Conservation (phyloP, 352 stramenopile species). For the Phytopythium cucurbitacearum region DNA sequence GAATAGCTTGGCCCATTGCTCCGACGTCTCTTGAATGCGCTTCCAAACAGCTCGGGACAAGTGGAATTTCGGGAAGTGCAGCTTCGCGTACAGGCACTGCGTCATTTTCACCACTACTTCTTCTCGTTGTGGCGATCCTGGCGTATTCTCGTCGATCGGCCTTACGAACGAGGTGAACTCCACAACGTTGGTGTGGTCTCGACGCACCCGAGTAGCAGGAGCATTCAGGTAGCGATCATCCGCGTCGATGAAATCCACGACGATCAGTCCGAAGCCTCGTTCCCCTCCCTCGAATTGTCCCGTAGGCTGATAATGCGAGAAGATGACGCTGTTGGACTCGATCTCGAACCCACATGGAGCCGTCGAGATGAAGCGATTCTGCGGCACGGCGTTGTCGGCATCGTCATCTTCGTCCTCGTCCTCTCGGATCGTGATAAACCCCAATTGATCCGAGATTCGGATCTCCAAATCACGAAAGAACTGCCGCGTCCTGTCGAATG, state of each 20-base stretch:
- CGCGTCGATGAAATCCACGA: slow-evolving; percentile 31
- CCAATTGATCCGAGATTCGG: slow-evolving; percentile 21
- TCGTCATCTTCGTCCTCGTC: slow-evolving; percentile 22
- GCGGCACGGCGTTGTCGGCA: slow-evolving; percentile 9
- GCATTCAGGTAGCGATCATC: slow-evolving; percentile 28
- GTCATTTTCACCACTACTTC: slow-evolving; percentile 10
- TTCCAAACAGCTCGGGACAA: slow-evolving; percentile 4
- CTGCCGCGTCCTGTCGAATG: slow-evolving; percentile 15
- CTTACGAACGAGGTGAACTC: slow-evolving; percentile 10
- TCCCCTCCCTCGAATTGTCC: slow-evolving; percentile 1
- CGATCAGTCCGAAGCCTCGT: slow-evolving; percentile 16
- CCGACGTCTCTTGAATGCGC: slow-evolving; percentile 4
- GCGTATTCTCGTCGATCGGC: background rate
- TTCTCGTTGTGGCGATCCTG: background rate
- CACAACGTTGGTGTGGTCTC: slow-evolving; percentile 23
- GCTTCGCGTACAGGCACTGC: slow-evolving; percentile 11
- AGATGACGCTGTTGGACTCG: slow-evolving; percentile 15
- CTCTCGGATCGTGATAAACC: slow-evolving; percentile 18
- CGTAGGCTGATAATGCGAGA: slow-evolving; percentile 6
- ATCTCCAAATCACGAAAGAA: slow-evolving; percentile 21
- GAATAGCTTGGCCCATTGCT: slow-evolving; percentile 11
- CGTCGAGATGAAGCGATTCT: slow-evolving; percentile 15
- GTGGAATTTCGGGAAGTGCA: slow-evolving; percentile 10
- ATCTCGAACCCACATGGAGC: slow-evolving; percentile 3
- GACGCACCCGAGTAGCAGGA: slow-evolving; percentile 16